Conservation (phyloP, 2,329 filamentous ascomycete species). For the Alternaria consortialis region DNA sequence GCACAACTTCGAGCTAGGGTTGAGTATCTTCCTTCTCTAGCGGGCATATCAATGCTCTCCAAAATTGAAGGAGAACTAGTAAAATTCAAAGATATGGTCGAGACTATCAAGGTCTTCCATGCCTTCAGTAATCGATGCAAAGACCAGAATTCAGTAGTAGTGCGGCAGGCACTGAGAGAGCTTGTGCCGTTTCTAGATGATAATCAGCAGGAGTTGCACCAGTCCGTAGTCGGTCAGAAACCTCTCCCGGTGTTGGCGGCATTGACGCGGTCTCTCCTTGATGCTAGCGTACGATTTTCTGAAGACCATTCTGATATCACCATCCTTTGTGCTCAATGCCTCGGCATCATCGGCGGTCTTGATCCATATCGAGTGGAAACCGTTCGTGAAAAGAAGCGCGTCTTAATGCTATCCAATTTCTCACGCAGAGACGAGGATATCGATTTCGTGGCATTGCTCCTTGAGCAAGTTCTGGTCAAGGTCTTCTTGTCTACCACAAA, state of each 20-base stretch:
- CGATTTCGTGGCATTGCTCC: slow-evolving; percentile 83
- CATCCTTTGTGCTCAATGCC: slow-evolving; percentile 77
- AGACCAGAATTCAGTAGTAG: slow-evolving; percentile 87
- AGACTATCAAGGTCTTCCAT: slow-evolving; percentile 71
- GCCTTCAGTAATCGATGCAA: slow-evolving; percentile 77
- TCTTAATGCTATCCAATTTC: slow-evolving; percentile 90
- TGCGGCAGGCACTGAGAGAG: slow-evolving; percentile 81
- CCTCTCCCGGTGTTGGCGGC: slow-evolving; percentile 77
- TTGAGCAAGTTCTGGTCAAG: slow-evolving; percentile 88
- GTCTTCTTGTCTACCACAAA: slow-evolving; percentile 92
- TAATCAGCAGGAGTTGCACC: slow-evolving; percentile 81
- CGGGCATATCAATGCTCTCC: slow-evolving; percentile 72
- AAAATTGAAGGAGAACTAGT: slow-evolving; percentile 73
- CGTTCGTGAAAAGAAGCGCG: slow-evolving; percentile 78
- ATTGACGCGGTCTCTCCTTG: slow-evolving; percentile 80
- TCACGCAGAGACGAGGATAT: slow-evolving; percentile 78
- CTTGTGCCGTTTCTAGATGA: slow-evolving; percentile 75
- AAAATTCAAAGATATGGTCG: slow-evolving; percentile 70
- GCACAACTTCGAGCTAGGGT: slow-evolving; percentile 71
- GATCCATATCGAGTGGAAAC: slow-evolving; percentile 90
- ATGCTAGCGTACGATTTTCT: slow-evolving; percentile 84
- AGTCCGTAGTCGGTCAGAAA: slow-evolving; percentile 82
- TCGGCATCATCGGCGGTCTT: slow-evolving; percentile 89
- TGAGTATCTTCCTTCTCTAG: slow-evolving; percentile 79
- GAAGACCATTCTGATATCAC: slow-evolving; percentile 72